These are phyloP conservation scores for Eucalyptus sp. DNA, from an alignment of 345 rosid genomes.

Conservation along the genomic window DNA sequence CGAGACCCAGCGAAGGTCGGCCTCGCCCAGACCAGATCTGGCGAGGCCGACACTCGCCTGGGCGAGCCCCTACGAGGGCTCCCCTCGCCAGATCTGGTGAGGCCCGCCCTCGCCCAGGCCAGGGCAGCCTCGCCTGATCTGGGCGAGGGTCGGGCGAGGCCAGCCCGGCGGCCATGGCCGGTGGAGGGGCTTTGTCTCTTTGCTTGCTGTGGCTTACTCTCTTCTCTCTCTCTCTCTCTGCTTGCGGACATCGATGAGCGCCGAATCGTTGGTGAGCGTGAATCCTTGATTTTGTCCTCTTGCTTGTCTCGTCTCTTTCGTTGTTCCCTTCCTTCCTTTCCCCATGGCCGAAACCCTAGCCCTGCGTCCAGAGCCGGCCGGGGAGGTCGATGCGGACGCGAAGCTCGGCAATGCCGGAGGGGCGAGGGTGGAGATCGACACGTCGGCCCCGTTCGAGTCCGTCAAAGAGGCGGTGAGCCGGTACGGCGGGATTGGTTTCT, in stretches of 20 bases:
- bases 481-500: constrained; percentile 79
- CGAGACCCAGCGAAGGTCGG: too few relatives aligned
- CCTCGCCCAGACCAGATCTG: too few relatives aligned
- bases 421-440: constrained; percentile 58
- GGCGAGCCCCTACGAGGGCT: too few relatives aligned
- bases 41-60: too few relatives aligned
- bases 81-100: too few relatives aligned
- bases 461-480: constrained; percentile 82
- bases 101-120: too few relatives aligned
- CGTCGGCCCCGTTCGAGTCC: constrained; percentile 77
- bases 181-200: not conserved
- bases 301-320: not conserved
- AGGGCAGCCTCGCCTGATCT: too few relatives aligned
- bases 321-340: not conserved
- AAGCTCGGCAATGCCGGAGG: not conserved
- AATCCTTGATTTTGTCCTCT: not conserved
- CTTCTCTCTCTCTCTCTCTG: not conserved
- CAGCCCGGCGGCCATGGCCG: not conserved
- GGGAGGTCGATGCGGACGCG: not conserved
- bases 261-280: not conserved
- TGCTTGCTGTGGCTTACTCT: not conserved
- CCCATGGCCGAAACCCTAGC: not conserved
- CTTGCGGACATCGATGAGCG: not conserved
- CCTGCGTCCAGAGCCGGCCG: not conserved
- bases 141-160: too few relatives aligned